Conservation (phyloP, 2,329 filamentous ascomycete genomes). For the Waltergamsia citrina region DNA sequence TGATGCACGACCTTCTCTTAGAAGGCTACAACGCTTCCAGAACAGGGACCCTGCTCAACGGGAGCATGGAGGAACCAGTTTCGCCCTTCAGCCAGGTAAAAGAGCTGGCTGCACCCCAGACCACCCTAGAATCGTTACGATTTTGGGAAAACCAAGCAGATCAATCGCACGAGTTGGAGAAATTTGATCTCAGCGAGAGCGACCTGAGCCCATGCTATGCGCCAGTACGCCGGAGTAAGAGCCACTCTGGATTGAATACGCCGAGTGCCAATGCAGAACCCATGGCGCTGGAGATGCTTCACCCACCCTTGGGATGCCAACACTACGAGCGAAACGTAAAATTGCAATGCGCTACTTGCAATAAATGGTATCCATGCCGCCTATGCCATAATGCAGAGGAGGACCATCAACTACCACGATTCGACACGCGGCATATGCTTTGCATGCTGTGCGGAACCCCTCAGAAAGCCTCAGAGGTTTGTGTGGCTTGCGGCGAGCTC, state of each 20-base stretch:
- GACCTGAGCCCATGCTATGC: slow-evolving; percentile 62
- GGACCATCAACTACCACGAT: slow-evolving; percentile 68
- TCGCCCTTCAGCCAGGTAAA: slow-evolving; percentile 9
- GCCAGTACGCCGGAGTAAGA: slow-evolving; percentile 35
- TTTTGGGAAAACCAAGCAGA: slow-evolving; percentile 45
- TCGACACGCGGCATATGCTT: slow-evolving; percentile 87
- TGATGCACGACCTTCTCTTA: slow-evolving; percentile 63
- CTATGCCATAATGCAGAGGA: slow-evolving; percentile 82
- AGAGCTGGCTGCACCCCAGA: slow-evolving; percentile 30
- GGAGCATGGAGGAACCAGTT: slow-evolving; percentile 12
- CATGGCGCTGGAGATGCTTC: slow-evolving; percentile 12
- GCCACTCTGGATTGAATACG: slow-evolving; percentile 16
- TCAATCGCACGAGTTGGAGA: slow-evolving; percentile 28
- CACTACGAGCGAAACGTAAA: slow-evolving; percentile 97
- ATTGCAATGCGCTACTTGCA: slow-evolving; percentile 82
- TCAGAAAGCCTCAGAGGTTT: slow-evolving; percentile 72
- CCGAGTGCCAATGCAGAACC: slow-evolving; percentile 10
- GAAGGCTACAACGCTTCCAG: slow-evolving; percentile 50
- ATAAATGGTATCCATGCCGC: slow-evolving; percentile 88
- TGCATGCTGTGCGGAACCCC: slow-evolving; percentile 91
- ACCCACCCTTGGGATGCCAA: slow-evolving; percentile 62
- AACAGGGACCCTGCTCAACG: slow-evolving; percentile 22
- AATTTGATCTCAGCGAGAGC: slow-evolving; percentile 43
- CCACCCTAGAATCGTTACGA: slow-evolving; percentile 43
- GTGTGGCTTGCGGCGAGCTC: slow-evolving; percentile 64